Percentiles rank a stretch among this genome's conserved stretches.
Conservation (phyloP, 2,329 filamentous ascomycete species). For the Bipolaris zeicola region DNA sequence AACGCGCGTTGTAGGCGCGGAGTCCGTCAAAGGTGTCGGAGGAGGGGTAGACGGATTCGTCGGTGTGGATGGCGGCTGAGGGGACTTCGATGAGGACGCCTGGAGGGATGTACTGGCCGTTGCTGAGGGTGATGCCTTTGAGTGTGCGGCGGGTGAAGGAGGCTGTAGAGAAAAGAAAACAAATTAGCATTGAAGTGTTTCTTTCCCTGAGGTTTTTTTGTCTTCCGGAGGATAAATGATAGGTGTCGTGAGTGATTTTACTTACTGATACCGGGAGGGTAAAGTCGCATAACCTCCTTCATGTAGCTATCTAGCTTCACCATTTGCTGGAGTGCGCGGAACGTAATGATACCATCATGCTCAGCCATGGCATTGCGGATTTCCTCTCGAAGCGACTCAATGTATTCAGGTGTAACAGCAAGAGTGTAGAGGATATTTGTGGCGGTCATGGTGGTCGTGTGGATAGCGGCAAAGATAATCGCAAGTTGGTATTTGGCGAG, state of each 20-base stretch:
- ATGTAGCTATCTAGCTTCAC: slow-evolving; percentile 46
- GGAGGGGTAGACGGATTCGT: slow-evolving; percentile 30
- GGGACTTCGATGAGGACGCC: slow-evolving; percentile 44
- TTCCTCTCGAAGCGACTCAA: slow-evolving; percentile 52
- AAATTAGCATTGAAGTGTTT: not conserved
- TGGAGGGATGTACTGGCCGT: slow-evolving; percentile 55
- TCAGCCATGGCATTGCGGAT: slow-evolving; percentile 47
- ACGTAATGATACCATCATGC: slow-evolving; percentile 36
- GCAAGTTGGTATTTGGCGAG: slow-evolving; percentile 28
- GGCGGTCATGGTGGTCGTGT: slow-evolving; percentile 36
- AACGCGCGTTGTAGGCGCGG: slow-evolving; percentile 38
- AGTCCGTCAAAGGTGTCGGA: slow-evolving; percentile 40
- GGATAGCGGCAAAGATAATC: slow-evolving; percentile 40
- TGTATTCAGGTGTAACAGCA: slow-evolving; percentile 47
- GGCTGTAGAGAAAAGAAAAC: slow-evolving; percentile 15
- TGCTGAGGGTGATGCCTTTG: slow-evolving; percentile 59
- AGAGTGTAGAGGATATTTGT: slow-evolving; percentile 41
- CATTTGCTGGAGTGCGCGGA: slow-evolving; percentile 41
- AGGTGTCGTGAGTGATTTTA: not conserved
- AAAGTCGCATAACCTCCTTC: slow-evolving; percentile 42
- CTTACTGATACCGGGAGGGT: slow-evolving; percentile 32
- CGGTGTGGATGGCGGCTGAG: slow-evolving; percentile 33
- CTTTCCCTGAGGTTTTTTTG: not conserved
- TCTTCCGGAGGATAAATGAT: not conserved
- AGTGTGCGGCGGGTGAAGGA: slow-evolving; percentile 60